phyloP scores from a whole-genome alignment of 768 basidiomycete species.

The Phanerochaete sordida region DNA sequence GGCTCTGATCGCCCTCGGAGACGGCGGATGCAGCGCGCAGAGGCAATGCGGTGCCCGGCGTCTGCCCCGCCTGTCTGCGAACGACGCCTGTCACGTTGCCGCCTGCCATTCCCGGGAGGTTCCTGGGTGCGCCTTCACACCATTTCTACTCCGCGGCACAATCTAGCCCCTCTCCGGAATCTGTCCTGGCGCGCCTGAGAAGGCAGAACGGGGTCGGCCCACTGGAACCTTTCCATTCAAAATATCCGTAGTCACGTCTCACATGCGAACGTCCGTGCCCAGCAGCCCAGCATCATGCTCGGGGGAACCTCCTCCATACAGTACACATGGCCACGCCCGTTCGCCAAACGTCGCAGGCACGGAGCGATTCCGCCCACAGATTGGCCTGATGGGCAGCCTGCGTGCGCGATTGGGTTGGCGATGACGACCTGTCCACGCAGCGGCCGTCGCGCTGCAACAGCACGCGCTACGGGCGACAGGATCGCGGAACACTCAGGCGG shows the following conservation, averaged over 20 bases:
- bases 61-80: not conserved
- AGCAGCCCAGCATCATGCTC: constrained; percentile 10
- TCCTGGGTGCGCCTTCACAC: not conserved
- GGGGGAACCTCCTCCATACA: constrained; percentile 8
- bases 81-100: constrained; percentile 1
- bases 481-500: not conserved
- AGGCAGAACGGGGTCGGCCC: constrained; percentile 2
- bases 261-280: constrained; percentile 5
- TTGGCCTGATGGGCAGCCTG: constrained; percentile 10
- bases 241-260: constrained; percentile 13
- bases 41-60: not conserved
- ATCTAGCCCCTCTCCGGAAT: constrained; percentile 13
- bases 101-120: constrained; percentile 1
- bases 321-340: constrained; percentile 1
- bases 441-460: not conserved
- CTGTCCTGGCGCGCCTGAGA: constrained; percentile 8
- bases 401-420: constrained; percentile 10
- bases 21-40: not conserved
- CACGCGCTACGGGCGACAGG: not conserved
- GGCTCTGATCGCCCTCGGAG: not conserved
- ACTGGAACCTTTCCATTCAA: constrained; percentile 14
- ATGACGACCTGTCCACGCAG: too few species aligned
- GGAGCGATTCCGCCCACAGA: constrained; percentile 11
- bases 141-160: constrained; percentile 13
- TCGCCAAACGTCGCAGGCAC: constrained; percentile 6